A percentile compares a stretch with the other conserved stretches of the same genome.
Evolutionary conservation across 192 early-diverging fungal genomes (phyloP).

Genomic region (Linderina pennispora): DNA sequence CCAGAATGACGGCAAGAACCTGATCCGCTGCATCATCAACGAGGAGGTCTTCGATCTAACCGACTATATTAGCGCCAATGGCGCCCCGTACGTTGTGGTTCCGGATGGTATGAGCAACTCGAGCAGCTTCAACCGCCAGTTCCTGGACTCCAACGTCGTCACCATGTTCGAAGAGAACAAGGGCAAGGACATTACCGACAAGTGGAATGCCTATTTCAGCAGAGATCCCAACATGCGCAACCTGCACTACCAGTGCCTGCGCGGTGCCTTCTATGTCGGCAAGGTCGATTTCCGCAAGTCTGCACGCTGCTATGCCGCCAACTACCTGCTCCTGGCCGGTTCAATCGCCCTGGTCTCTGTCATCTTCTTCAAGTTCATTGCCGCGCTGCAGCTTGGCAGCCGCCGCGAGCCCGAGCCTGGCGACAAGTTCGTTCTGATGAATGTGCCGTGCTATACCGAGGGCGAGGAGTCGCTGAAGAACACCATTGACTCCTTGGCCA

Average conservation of each 20-base stretch:
- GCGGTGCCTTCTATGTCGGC: slow-evolving; percentile 79
- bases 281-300: slow-evolving; percentile 75
- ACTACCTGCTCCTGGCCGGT: slow-evolving; percentile 73
- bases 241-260: slow-evolving; percentile 63
- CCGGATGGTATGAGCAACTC: slow-evolving; percentile 35
- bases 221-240: slow-evolving; percentile 36
- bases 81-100: slow-evolving; percentile 40
- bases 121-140: slow-evolving; percentile 44
- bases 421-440: slow-evolving; percentile 88
- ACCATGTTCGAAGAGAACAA: slow-evolving; percentile 55
- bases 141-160: slow-evolving; percentile 57
- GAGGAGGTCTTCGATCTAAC: slow-evolving; percentile 67
- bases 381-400: slow-evolving; percentile 79
- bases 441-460: slow-evolving; percentile 96
- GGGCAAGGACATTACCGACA: slow-evolving; percentile 54
- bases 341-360: slow-evolving; percentile 76
- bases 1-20: slow-evolving; percentile 29
- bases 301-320: slow-evolving; percentile 62
- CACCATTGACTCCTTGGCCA: slow-evolving; percentile 88
- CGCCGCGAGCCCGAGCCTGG: slow-evolving; percentile 73
- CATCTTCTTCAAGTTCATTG: slow-evolving; percentile 89
- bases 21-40: slow-evolving; percentile 56
- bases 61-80: slow-evolving; percentile 52
- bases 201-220: slow-evolving; percentile 50
- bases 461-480: slow-evolving; percentile 85